These are phyloP conservation scores for Diplotaxis tenuifolia DNA, from an alignment of 345 rosid species.

Conservation along the genomic window DNA sequence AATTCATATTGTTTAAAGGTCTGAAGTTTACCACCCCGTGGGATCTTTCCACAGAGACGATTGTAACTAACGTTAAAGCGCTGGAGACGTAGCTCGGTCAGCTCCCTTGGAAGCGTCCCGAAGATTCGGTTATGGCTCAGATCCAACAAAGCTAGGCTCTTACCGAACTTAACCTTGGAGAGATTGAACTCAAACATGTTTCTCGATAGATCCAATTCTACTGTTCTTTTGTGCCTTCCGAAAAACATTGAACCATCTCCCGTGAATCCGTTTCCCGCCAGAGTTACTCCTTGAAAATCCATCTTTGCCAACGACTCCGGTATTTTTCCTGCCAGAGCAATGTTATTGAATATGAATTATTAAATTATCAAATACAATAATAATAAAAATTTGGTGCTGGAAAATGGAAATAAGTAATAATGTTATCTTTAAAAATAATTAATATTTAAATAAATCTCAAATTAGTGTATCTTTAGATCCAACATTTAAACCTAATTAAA, in stretches of 20 bases:
- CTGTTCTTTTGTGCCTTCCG: slow-evolving; percentile 55
- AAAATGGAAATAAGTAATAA: no score
- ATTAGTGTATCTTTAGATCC: not conserved
- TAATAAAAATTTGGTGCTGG: not conserved
- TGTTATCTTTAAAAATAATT: not conserved
- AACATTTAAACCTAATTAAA: not conserved
- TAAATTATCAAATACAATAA: not conserved
- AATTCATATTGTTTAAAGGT: slow-evolving; percentile 46
- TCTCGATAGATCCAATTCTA: slow-evolving; percentile 45
- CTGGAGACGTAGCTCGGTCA: slow-evolving; percentile 41
- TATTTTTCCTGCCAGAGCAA: slow-evolving; percentile 37
- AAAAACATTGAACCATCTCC: slow-evolving; percentile 76
- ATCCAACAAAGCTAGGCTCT: slow-evolving; percentile 47
- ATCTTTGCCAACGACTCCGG: slow-evolving; percentile 56
- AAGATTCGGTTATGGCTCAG: slow-evolving; percentile 68
- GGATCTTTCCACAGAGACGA: slow-evolving; percentile 65
- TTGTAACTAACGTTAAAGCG: slow-evolving; percentile 69
- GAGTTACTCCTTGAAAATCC: slow-evolving; percentile 49
- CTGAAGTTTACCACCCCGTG: slow-evolving; percentile 66
- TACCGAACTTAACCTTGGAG: no score
- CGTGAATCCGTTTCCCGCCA: slow-evolving; percentile 51
- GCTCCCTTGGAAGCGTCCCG: slow-evolving; percentile 45
- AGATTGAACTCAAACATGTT: no score
- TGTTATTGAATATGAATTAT: not conserved
- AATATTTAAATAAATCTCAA: not conserved